Conservation (phyloP, 2,329 filamentous ascomycete species). For the Shiraia sp. region DNA sequence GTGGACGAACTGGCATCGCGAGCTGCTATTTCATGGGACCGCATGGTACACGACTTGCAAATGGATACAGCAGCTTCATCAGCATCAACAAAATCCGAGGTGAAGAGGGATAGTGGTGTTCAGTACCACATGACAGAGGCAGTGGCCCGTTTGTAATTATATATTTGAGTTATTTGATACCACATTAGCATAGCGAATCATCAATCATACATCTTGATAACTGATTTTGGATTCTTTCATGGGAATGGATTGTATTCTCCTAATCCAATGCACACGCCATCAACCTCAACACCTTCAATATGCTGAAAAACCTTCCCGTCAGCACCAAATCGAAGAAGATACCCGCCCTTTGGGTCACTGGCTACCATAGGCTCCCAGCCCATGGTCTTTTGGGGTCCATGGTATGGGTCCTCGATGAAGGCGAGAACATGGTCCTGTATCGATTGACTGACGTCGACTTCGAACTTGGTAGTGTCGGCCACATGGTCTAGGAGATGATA, state of each 20-base stretch:
- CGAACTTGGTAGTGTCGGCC: constrained; percentile 18
- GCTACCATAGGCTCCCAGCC: constrained; percentile 13
- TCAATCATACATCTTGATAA: too few species aligned
- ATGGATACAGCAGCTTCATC: constrained; percentile 13
- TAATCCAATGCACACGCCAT: constrained; percentile 14
- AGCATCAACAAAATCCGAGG: background rate
- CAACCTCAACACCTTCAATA: constrained; percentile 15
- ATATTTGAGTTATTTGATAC: too few species aligned
- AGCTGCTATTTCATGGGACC: constrained; percentile 57
- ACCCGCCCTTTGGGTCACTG: constrained; percentile 10
- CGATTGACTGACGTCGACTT: constrained; percentile 30
- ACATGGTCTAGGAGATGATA: constrained; percentile 10
- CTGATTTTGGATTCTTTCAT: too few species aligned
- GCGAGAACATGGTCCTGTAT: constrained; percentile 40
- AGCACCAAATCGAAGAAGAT: constrained; percentile 15
- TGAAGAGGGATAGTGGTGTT: background rate
- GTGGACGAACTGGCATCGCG: constrained; percentile 61
- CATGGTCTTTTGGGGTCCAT: constrained; percentile 8
- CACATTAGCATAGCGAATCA: too few species aligned
- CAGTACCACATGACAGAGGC: background rate
- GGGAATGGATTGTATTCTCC: constrained; percentile 15
- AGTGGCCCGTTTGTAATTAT: constrained; percentile 1
- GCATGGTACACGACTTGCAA: constrained; percentile 47
- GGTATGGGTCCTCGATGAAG: constrained; percentile 34
- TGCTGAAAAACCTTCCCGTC: constrained; percentile 11